Evolutionary conservation across 345 rosid species (phyloP), one percentile per base, ranked within the genome.

Genomic region (Ceriops decandra): DNA sequence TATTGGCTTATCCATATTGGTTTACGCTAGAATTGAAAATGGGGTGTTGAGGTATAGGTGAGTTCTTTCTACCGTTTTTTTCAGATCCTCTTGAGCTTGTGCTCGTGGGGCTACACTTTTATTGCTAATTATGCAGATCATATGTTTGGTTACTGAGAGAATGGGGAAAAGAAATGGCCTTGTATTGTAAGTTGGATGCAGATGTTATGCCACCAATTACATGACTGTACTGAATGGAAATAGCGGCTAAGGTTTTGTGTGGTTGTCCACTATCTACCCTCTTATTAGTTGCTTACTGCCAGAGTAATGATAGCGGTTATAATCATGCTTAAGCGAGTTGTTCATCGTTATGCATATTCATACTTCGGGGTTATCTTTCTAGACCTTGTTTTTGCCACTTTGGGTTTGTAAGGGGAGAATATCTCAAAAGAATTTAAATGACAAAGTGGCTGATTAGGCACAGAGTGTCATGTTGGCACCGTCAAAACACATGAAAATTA

Each of bases 31-130:
- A 52, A 52, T 53, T 62, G 74, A 16, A 53, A 68, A 51, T 64
- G 74, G 82, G 33, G 68, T 64, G 64, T 75, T 64, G 60, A 26
- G 60, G 68, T 70, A 42, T 42, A 56, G 82, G 86, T 72, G 53
- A 72, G 76, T 71, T 68, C 67, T 64, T 1, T 56, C n/a, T 38
- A 6, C 73, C 52, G 56, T n/a, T 66, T 68, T 64, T 64, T 63
- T 20, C 60, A 51, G 78, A 73, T 80, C 79, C 68, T 72, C 64
- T 47, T 51, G 21, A 15, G 36, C 52, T 59, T 27, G 7, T 49
- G 58, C 17, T 64, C 31, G 27, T 3, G 30, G 42, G 58, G 26
- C 33, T 42, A 27, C 51, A 21, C 20, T 51, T 60, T 71, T 57
- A 27, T 21, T 73, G 61, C 27, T 13, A 30, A 19, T 47, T 8